Evolutionary conservation across 2,329 filamentous ascomycete genomes (phyloP).

Genomic region (Aspergillus sp.): DNA sequence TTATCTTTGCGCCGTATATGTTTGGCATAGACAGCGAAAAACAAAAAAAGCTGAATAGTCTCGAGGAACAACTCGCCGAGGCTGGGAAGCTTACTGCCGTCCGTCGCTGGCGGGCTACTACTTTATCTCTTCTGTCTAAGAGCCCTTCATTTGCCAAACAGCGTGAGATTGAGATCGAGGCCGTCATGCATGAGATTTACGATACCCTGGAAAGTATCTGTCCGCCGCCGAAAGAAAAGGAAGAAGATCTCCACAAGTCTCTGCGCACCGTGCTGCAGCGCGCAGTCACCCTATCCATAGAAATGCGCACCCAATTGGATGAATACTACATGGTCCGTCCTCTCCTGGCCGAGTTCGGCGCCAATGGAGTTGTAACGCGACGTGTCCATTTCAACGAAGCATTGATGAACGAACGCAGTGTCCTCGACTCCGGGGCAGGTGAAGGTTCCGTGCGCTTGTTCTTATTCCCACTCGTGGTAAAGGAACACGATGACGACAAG

Average conservation of each 20-base stretch:
- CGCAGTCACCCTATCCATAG: slow-evolving; percentile 83
- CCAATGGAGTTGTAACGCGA: slow-evolving; percentile 78
- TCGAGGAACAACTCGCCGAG: slow-evolving; percentile 86
- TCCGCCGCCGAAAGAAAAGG: slow-evolving; percentile 74
- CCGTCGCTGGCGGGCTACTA: slow-evolving; percentile 93
- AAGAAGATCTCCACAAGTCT: slow-evolving; percentile 73
- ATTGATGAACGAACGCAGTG: slow-evolving; percentile 88
- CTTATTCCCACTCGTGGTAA: slow-evolving; percentile 91
- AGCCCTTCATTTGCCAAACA: slow-evolving; percentile 74
- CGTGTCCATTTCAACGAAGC: slow-evolving; percentile 88
- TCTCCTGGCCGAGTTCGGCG: slow-evolving; percentile 88
- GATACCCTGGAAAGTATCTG: slow-evolving; percentile 76
- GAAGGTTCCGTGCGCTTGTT: slow-evolving; percentile 80
- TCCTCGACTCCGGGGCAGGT: slow-evolving; percentile 64
- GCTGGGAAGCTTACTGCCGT: slow-evolving; percentile 85
- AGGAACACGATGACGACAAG: slow-evolving; percentile 75
- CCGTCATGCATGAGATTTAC: slow-evolving; percentile 87
- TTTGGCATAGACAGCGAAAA: slow-evolving; percentile 99
- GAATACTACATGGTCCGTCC: slow-evolving; percentile 99
- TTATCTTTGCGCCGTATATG: slow-evolving; percentile 93
- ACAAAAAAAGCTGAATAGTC: slow-evolving; percentile 89
- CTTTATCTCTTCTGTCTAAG: slow-evolving; percentile 77
- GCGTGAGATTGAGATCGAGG: slow-evolving; percentile 83
- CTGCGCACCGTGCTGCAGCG: slow-evolving; percentile 80
- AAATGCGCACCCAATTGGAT: slow-evolving; percentile 94